These are phyloP conservation scores for Ceratobasidium theobromae DNA, from an alignment of 1,284 basidiomycete genomes.

Conservation along the genomic window DNA sequence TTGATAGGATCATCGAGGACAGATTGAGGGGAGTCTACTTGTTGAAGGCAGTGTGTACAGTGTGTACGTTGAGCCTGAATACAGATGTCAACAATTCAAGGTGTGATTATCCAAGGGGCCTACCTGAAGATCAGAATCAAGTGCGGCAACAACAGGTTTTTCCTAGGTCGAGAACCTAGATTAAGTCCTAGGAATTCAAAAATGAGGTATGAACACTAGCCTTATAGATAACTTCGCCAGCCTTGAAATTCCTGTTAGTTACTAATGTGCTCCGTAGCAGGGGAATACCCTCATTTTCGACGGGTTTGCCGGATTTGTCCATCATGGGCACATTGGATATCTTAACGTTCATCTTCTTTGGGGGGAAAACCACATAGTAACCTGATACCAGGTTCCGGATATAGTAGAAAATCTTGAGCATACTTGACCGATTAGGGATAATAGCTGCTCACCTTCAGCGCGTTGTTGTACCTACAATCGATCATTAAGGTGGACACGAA, in stretches of 20 bases:
- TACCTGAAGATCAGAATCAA: conserved; percentile 61
- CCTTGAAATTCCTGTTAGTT: conserved; percentile 63
- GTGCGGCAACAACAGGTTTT: conserved; percentile 62
- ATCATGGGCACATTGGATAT: conserved; percentile 51
- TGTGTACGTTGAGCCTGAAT: conserved; percentile 60
- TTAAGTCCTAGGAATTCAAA: background rate
- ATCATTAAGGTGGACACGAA: conserved; percentile 33
- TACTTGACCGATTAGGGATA: conserved; percentile 39
- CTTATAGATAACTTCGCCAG: conserved; percentile 74
- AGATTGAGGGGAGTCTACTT: conserved; percentile 50
- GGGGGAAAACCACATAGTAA: conserved; percentile 73
- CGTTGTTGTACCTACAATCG: conserved; percentile 59
- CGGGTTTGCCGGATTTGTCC: conserved; percentile 37
- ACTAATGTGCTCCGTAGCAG: conserved; percentile 58
- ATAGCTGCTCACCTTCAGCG: conserved; percentile 68
- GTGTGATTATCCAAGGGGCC: background rate
- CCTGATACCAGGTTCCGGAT: conserved; percentile 48
- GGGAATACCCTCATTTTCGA: conserved; percentile 41
- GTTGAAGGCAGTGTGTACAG: conserved; percentile 69
- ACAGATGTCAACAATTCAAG: background rate
- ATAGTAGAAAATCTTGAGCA: conserved; percentile 37
- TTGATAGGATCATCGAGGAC: conserved; percentile 56
- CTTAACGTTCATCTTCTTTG: conserved; percentile 64
- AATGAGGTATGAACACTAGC: too few relatives aligned
- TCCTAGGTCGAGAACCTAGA: conserved; percentile 51